These are phyloP conservation scores for Ascosphaera aggregata DNA, from an alignment of 2,329 filamentous ascomycete genomes.

Conservation along the genomic window DNA sequence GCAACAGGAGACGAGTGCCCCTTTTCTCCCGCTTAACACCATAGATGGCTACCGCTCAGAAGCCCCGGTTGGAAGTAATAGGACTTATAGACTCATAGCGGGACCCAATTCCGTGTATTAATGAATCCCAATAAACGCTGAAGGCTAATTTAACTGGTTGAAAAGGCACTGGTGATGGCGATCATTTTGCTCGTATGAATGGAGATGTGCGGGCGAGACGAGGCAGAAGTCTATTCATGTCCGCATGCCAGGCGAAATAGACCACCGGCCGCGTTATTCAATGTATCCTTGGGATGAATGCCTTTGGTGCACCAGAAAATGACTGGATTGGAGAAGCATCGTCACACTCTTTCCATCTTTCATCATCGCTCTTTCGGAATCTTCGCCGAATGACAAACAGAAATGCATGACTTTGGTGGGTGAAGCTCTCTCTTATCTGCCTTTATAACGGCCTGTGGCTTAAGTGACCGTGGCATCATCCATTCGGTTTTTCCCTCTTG, in stretches of 20 bases:
- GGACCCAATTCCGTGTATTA: background rate
- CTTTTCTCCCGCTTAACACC: too few species aligned
- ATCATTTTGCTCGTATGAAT: background rate
- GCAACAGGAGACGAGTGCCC: too few species aligned
- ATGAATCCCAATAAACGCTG: background rate
- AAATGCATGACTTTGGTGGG: background rate
- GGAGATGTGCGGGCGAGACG: background rate
- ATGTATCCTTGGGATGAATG: slow-evolving; percentile 1
- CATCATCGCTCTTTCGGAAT: too few species aligned
- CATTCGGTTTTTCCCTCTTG: background rate
- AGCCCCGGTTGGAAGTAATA: too few species aligned
- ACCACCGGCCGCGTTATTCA: background rate
- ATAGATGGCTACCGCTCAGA: too few species aligned
- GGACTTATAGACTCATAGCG: background rate
- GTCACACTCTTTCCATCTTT: too few species aligned
- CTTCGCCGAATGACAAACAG: background rate
- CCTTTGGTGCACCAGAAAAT: background rate
- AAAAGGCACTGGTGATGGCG: background rate
- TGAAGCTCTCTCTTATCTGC: background rate
- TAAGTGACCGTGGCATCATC: background rate
- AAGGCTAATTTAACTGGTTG: background rate
- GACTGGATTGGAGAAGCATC: background rate
- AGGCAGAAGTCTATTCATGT: background rate
- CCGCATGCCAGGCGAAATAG: background rate
- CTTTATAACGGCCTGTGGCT: background rate